Base-by-base conservation (phyloP, 768 basidiomycete genomes). In the Clathrus columnatus region DNA sequence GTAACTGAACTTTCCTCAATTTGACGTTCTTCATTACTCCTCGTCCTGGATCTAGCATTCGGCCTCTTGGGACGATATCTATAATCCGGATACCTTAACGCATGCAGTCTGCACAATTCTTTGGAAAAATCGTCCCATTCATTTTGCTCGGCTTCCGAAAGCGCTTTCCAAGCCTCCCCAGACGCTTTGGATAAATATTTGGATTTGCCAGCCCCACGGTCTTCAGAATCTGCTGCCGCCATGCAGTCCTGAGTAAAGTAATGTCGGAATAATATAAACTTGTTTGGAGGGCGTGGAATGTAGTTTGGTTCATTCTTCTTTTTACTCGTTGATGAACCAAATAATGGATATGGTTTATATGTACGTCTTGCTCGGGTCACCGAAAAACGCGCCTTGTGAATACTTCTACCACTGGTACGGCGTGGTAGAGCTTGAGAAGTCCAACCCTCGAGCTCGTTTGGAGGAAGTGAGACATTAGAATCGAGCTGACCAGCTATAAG, bases 241-340 rank as follows among this genome's bases (percentile, higher is more conserved):
- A n/a, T 66, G 8, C 65, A 63, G 30, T 69, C 64, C 16, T 3
- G 17, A 20, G 72, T 68, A 17, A 69, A 67, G 57, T 72, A 65
- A 51, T 67, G 69, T 5, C 73, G 62, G 59, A 70, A 74, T 28
- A 74, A 63, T 46, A 74, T 72, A 60, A 74, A 74, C 7, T 69
- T 67, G 60, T 74, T 74, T 17, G 68, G 50, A 4, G 73, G 73
- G 16, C 73, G 62, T 7, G 69, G 70, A 20, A 73, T 68, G 56
- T 72, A 70, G 36, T n/a, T 27, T 7, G 10, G 18, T 3, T 29
- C 50, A 5, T 45, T 51, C 18, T 47, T 4, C 46, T 8, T 28
- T 20, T 47, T 3, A 20, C 14, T 47, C 7, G 17, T 46, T 2
- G 46, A 16, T 20, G 36, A 36, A n/a, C n/a, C n/a, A n/a, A n/a